Evolutionary conservation across 495 filamentous ascomycete genomes (phyloP), one percentile per base, ranked within the genome.

Genomic region (Annulohypoxylon stygium): DNA sequence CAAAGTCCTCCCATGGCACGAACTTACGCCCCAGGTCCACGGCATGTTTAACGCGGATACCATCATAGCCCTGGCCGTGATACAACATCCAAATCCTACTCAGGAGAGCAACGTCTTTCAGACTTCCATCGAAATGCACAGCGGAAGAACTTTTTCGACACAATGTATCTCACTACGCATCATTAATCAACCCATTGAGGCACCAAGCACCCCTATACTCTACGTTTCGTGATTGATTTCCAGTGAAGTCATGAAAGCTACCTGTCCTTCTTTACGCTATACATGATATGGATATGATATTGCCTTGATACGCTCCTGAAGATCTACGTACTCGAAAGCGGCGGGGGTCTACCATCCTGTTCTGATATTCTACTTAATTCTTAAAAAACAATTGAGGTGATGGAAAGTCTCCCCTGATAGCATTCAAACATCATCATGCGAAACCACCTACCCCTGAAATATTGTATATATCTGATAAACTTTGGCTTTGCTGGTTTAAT

Each of bases 1-100:
- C 51, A 55, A 1, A 55, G 51, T n/a, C 51, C 51, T 16, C 51
- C 20, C 4, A 33, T 30, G 30, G 51, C 51, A 14, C 50, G 50
- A 54, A 54, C 10, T 2, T 55, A 30, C 34, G 14, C 25, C 25
- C 14, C 30, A 25, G 51, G 51, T 6, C 5, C 51, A 33, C 51
- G 30, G 7, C 25, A 26, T 14, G 51, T 34, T 5, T 55, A 26
- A 23, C 25, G 12, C 30, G 25, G 7, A 34, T 54, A 55, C 5
- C 51, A 30, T 55, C 51, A 26, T 14, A 2, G 8, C 10, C 11
- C 12, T 16, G 1, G 20, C 18, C n/a, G 48, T 7, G 18, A 18
- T 4, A 53, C 18, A 3, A 45, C 11, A 45, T 45, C 41, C 41
- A 45, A 16, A 45, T 12, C 8, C 41, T 16, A 2, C 8, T 45